Base-by-base conservation (phyloP, 2,329 filamentous ascomycete genomes). In the Sclerotinia trifoliorum region DNA sequence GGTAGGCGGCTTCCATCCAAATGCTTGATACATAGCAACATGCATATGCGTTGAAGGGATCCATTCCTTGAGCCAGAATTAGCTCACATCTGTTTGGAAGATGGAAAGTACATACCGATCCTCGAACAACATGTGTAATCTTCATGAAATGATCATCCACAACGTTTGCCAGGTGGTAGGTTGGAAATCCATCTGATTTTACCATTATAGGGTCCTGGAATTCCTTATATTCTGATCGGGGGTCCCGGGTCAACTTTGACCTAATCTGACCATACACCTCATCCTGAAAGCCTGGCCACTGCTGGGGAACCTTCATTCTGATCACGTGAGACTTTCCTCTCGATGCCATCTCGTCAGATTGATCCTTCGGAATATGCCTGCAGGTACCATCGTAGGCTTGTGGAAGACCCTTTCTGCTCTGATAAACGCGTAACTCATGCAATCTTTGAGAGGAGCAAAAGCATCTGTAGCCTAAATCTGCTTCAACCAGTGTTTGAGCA, bases 131-230 rank as follows among this genome's bases (percentile, higher is more conserved):
- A 79, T 98, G 94, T 0, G 94, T 97, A 73, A 99, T 96, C 69
- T 92, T 82, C 95, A 99, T 99, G 70, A 90, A 83, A 78, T 97
- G 92, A 76, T 99, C 95, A 76, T 99, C 95, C 5, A 99, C 90
- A 11, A 99, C 94, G 76, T 98, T 99, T 5, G 95, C 95, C 70
- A 99, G 89, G 79, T 99, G 95, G 76, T 99, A 99, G 0, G 96
- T 99, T 0, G 95, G 95, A 72, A 91, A 91, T 0, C 93, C 94
- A 77, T 99, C 95, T 0, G 89, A 90, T 79, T 99, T 99, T 70
- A 97, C 82, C 52, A 99, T 83, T 70, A 99, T 91, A 26, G 93
- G 94, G 75, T 98, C 94, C 73, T 95, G 92, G 71, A 84, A 89
- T 32, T 63, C 46, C n/a, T 51, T 51, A 3, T 26, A 63, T 13